Evolutionary conservation across 495 filamentous ascomycete species (phyloP).

Genomic region (Penicillium turbatum): DNA sequence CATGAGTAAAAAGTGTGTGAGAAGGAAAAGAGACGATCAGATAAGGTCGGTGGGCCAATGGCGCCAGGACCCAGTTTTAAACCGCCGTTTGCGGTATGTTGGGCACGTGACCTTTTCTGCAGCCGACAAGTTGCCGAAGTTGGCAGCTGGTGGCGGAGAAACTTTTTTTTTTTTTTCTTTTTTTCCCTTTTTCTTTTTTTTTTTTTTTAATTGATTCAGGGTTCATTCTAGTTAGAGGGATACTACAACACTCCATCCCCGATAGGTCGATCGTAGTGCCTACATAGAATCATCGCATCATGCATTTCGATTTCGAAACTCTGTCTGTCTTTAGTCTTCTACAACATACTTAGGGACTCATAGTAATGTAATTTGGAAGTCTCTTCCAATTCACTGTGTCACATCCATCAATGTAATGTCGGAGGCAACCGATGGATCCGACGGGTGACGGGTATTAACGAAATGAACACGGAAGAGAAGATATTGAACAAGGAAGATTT

Average conservation of each 20-base stretch:
- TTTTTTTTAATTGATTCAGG: too few species aligned
- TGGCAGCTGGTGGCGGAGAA: constrained; percentile 19
- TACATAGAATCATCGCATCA: constrained; percentile 2
- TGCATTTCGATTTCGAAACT: not conserved
- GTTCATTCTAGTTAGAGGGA: too few species aligned
- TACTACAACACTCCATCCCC: not conserved
- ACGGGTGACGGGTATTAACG: not conserved
- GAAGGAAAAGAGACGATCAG: constrained; percentile 22
- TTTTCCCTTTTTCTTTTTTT: too few species aligned
- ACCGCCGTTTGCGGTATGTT: constrained; percentile 12
- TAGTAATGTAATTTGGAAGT: too few species aligned
- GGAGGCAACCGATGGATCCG: constrained; percentile 32
- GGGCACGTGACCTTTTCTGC: constrained; percentile 16
- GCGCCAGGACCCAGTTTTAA: not conserved
- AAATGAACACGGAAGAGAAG: constrained; percentile 1
- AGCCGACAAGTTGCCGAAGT: constrained; percentile 8
- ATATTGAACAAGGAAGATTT: constrained; percentile 2
- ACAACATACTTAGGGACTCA: too few species aligned
- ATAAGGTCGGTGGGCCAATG: constrained; percentile 18
- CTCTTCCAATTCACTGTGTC: too few species aligned
- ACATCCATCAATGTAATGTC: constrained; percentile 11
- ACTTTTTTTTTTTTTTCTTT: not conserved
- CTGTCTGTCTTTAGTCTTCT: not conserved
- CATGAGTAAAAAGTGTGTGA: constrained; percentile 25
- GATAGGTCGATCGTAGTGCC: not conserved